Conservation (phyloP, 225 moss, liverwort and hornwort species). For the Pleurozium schreberi region DNA sequence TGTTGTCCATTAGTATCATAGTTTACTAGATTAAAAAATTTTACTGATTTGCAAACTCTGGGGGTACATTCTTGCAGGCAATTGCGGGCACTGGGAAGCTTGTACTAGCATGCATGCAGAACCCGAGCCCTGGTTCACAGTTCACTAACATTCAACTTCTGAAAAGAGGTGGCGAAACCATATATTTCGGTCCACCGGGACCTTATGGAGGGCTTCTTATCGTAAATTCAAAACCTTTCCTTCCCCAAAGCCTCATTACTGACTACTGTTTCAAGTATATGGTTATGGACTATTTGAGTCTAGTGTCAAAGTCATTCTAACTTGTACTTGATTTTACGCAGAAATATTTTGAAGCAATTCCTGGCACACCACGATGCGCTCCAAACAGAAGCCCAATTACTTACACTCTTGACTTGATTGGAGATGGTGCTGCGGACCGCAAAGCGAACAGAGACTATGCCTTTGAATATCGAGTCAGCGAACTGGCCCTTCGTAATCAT, state of each 20-base stretch:
- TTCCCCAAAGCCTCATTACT: not conserved
- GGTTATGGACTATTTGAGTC: not conserved
- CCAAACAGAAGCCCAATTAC: conserved; percentile 32
- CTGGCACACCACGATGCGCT: conserved; percentile 69
- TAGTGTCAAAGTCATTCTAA: not conserved
- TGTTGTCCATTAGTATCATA: not conserved
- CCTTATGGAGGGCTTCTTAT: conserved; percentile 26
- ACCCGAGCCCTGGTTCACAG: conserved; percentile 30
- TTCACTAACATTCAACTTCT: conserved; percentile 58
- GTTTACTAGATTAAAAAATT: not conserved
- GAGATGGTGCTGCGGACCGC: conserved; percentile 53
- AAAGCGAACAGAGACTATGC: conserved; percentile 68
- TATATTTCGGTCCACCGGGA: conserved; percentile 79
- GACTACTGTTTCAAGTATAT: not conserved
- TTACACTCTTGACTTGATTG: conserved; percentile 55
- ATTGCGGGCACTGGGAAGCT: conserved; percentile 62
- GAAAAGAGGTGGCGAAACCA: conserved; percentile 70
- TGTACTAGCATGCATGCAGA: conserved; percentile 28
- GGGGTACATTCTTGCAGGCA: conserved; percentile 20
- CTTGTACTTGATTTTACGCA: conserved; percentile 1
- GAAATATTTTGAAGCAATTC: conserved; percentile 80
- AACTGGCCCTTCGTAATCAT: conserved; percentile 77
- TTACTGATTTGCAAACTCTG: not conserved
- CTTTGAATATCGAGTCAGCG: conserved; percentile 91
- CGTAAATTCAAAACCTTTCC: conserved; percentile 19